These are phyloP conservation scores for Fusarium palustre DNA, from an alignment of 2,329 filamentous ascomycete genomes.

Conservation along the genomic window DNA sequence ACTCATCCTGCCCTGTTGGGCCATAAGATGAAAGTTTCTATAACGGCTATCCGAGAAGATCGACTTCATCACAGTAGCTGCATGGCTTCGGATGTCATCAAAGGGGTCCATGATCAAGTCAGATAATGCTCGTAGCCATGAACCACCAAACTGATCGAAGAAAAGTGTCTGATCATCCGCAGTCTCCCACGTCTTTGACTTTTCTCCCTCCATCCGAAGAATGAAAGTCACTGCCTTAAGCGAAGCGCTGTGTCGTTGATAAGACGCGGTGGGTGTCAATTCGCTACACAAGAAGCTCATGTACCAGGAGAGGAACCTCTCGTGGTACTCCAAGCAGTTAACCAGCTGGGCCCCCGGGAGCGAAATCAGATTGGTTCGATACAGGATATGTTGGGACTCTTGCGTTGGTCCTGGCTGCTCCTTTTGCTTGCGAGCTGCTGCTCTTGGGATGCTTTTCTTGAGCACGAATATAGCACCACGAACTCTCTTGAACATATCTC, in stretches of 20 bases:
- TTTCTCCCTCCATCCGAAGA: conserved; percentile 76
- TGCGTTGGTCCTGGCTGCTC: conserved; percentile 34
- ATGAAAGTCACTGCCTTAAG: conserved; percentile 77
- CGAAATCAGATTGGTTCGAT: conserved; percentile 55
- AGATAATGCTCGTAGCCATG: conserved; percentile 73
- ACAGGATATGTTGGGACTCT: conserved; percentile 50
- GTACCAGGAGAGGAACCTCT: conserved; percentile 80
- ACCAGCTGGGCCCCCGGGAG: conserved; percentile 54
- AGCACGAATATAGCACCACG: conserved; percentile 72
- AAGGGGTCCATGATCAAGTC: conserved; percentile 91
- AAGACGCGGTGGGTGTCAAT: conserved; percentile 83
- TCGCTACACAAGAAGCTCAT: conserved; percentile 77
- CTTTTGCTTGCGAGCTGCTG: conserved; percentile 53
- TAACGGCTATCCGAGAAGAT: conserved; percentile 59
- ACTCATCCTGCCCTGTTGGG: conserved; percentile 16
- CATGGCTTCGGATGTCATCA: conserved; percentile 82
- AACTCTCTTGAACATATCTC: conserved; percentile 81
- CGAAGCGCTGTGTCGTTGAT: conserved; percentile 87
- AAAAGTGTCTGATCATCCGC: conserved; percentile 55
- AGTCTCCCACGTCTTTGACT: conserved; percentile 55
- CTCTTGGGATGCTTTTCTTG: conserved; percentile 57
- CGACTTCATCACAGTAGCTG: conserved; percentile 62
- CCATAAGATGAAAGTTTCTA: conserved; percentile 41
- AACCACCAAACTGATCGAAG: conserved; percentile 58
- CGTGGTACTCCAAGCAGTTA: conserved; percentile 62